Percentiles rank a stretch among this genome's conserved stretches.
Conservation (phyloP, 306 rosid species). For the Echinosophora koreensis region DNA sequence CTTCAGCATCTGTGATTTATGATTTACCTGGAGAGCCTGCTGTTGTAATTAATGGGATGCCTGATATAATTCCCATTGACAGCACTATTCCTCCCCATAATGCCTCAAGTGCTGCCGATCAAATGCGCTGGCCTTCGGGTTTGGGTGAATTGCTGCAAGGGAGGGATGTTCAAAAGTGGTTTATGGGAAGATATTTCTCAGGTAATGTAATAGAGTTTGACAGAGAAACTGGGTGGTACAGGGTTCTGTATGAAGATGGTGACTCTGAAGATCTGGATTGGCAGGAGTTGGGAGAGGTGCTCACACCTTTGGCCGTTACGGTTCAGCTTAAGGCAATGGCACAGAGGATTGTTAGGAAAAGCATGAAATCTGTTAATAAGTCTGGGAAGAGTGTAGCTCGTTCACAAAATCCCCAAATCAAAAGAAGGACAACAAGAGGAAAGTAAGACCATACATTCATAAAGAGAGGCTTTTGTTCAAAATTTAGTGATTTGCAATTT, state of each 20-base stretch:
- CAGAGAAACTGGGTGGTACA: slow-evolving; percentile 74
- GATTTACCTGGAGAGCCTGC: slow-evolving; percentile 88
- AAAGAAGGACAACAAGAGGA: slow-evolving; percentile 51
- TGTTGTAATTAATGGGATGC: slow-evolving; percentile 77
- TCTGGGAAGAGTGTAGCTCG: slow-evolving; percentile 46
- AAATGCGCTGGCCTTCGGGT: slow-evolving; percentile 25
- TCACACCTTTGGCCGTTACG: slow-evolving; percentile 77
- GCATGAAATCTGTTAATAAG: slow-evolving; percentile 52
- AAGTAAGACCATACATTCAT: slow-evolving; percentile 37
- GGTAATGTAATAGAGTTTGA: slow-evolving; percentile 71
- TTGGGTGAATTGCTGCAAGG: slow-evolving; percentile 91
- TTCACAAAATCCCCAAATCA: slow-evolving; percentile 46
- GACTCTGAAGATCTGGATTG: slow-evolving; percentile 89
- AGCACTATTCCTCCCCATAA: slow-evolving; percentile 9
- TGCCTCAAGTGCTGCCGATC: slow-evolving; percentile 43
- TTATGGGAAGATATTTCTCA: slow-evolving; percentile 63
- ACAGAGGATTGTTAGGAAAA: slow-evolving; percentile 57
- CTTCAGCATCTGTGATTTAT: slow-evolving; percentile 53
- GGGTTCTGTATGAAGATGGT: slow-evolving; percentile 85
- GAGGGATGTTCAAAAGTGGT: slow-evolving; percentile 77
- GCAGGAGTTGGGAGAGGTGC: slow-evolving; percentile 78
- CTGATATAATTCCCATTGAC: slow-evolving; percentile 49
- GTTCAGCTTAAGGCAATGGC: slow-evolving; percentile 74
- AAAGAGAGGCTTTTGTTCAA: slow-evolving; percentile 37
- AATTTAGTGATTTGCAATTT: slow-evolving; percentile 14